phyloP scores from a whole-genome alignment of 2,329 filamentous ascomycete genomes.

The Plenodomus tracheiphilus region DNA sequence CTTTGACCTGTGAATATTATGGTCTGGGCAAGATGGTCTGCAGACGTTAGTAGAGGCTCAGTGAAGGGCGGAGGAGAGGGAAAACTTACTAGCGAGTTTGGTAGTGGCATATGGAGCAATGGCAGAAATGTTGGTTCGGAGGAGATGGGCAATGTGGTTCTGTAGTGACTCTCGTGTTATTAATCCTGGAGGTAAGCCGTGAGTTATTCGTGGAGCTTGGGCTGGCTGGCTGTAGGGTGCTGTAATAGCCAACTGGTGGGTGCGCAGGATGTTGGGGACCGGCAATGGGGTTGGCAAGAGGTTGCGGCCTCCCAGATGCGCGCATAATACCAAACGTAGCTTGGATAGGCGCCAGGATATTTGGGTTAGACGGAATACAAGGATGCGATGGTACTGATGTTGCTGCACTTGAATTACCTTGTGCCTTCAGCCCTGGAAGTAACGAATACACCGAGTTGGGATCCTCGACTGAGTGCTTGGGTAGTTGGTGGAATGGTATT shows the following conservation, averaged over 20 bases:
- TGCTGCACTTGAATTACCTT: neutral
- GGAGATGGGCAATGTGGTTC: neutral
- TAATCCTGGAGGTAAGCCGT: neutral
- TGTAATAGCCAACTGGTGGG: neutral
- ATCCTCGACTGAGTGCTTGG: neutral
- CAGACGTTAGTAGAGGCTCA: neutral
- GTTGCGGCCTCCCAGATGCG: neutral
- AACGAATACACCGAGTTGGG: neutral
- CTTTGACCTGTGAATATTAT: neutral
- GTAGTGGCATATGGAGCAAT: neutral
- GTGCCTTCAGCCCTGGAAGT: neutral
- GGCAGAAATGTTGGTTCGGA: neutral
- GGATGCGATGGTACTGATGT: neutral
- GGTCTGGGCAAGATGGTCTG: neutral
- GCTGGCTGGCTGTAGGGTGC: neutral
- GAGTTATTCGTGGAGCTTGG: neutral
- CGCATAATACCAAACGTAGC: neutral
- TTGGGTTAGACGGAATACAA: neutral
- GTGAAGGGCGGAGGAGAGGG: neutral
- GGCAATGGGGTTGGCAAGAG: neutral
- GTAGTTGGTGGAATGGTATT: neutral
- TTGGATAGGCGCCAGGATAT: neutral
- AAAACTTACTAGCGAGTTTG: neutral
- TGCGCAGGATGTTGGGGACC: neutral
- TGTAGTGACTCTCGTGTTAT: neutral